Evolutionary conservation across 352 stramenopile genomes (phyloP), one percentile per base, ranked within the genome.

Genomic region (Nothophytophthora sp.): DNA sequence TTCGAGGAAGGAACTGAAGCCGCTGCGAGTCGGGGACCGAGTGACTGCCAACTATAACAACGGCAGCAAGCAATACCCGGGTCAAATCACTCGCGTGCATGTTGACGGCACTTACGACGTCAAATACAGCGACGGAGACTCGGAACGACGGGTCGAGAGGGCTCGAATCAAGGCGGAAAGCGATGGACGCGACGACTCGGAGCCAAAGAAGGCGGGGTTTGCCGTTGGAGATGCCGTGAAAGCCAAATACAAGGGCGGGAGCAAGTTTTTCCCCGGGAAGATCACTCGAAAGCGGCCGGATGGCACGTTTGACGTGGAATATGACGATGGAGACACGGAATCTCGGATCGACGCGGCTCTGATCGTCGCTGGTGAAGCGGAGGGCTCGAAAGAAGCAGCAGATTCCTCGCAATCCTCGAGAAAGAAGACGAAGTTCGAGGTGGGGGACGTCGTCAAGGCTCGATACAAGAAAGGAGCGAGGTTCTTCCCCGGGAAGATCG

Each of bases 261-360:
- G 50, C 0, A 67, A 73, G 24, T 83, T 57, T 49, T 86, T 76
- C 45, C 18, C 51, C 1, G 80, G 78, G 2, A 74, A 60, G 46
- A 76, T 96, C 4, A 22, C 46, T 0, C 51, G 80, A 5, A 55
- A 74, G 12, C 76, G 81, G 43, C 56, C 43, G 0, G 73, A 92
- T 52, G 70, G 65, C 0, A 87, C 76, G 0, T 74, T 73, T 20
- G 85, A 95, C 38, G 52, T 89, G 2, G 38, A 61, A 8, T 83
- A 78, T 32, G 70, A 84, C 2, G 67, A 85, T n/a, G 76, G 76
- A 8, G 76, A 89, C 40, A 60, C 62, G 0, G 73, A 88, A 36
- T 33, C 51, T 20, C 56, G 62, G 1, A 63, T 90, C 3, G 58
- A 79, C 3, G 47, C 50, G 11, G 44, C 36, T 1, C 55, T 69